Base-by-base conservation (phyloP, 106 monocot genomes). In the Amphibolis antarctica region DNA sequence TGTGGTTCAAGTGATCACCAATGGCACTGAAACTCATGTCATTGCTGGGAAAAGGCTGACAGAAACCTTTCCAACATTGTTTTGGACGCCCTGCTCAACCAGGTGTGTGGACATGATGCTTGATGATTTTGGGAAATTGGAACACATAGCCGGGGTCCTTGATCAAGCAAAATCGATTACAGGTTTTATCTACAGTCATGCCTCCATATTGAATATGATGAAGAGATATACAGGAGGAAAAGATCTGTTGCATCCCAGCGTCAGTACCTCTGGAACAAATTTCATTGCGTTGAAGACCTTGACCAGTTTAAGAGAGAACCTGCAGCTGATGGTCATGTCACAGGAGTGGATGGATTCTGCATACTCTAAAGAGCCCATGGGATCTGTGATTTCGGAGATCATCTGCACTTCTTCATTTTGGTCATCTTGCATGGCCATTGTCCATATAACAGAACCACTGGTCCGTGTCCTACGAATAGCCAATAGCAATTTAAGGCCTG, bases 1-100 rank as follows among this genome's bases (percentile, higher is more conserved):
- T 66, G 84, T 91, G 9, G 62, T 98, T 61, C 98, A 98, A 57
- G 82, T 98, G 46, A 76, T 98, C 20, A 91, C 98, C 1, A 85
- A 66, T 51, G 76, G 71, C 44, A 66, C 84, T 0, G 87, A 91
- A 9, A 73, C 45, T 13, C 78, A 98, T 79, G 77, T 69, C 25
- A 27, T 75, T 48, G 98, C 91, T 2, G 91, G 87, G 30, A 85
- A 75, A 48, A 84, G 73, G 68, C 46, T 98, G 55, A 66, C 64
- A 0, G 91, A 91, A 17, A 46, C 76, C 46, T 98, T 77, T 59
- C 89, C 98, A 1, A 85, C 86, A 3, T 36, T 98, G 74, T 98
- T 98, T 42, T 98, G 98, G 98, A 85, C 75, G 0, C 80, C 85
- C 4, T 98, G 98, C 59, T 71, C 91, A 58, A 74, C 85, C 31